Evolutionary conservation across 306 rosid species (phyloP).

Genomic region (Cucurbita ficifolia): DNA sequence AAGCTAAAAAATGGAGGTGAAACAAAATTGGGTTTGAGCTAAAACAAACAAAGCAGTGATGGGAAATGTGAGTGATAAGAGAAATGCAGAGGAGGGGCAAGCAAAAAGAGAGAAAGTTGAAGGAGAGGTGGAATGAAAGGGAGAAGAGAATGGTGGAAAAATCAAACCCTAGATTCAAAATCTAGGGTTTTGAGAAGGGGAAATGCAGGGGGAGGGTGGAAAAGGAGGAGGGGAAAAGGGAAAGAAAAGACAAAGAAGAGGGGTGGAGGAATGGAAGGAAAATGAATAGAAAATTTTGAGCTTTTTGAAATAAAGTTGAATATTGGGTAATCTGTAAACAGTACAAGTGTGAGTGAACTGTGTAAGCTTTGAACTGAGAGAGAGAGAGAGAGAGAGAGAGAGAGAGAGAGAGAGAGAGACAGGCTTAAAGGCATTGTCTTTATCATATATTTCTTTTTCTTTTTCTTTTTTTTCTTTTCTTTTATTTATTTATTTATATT

Average conservation of each 20-base stretch:
- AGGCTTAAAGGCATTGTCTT: background rate
- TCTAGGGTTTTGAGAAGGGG: constrained; percentile 58
- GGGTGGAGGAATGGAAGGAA: constrained; percentile 11
- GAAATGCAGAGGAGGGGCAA: constrained; percentile 35
- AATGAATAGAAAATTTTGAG: constrained; percentile 25
- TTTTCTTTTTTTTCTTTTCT: background rate
- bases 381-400: background rate
- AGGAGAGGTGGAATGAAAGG: constrained; percentile 10
- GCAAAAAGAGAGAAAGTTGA: constrained; percentile 4
- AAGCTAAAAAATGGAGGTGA: constrained; percentile 3
- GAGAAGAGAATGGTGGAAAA: constrained; percentile 12
- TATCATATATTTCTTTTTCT: background rate
- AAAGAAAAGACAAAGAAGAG: constrained; percentile 9
- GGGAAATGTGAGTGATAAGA: background rate
- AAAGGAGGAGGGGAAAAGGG: constrained; percentile 17
- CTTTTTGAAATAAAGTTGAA: constrained; percentile 22
- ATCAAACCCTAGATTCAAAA: constrained; percentile 70
- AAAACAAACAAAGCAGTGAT: constrained; percentile 6
- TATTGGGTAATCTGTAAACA: constrained; percentile 1
- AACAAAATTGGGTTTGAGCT: constrained; percentile 12
- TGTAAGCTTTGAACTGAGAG: background rate
- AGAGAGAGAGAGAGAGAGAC: constrained; percentile 2
- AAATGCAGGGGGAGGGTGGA: constrained; percentile 31
- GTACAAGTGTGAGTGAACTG: constrained; percentile 18
- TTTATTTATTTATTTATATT: too few species aligned